Percentiles rank a stretch among this genome's conserved stretches.
These are phyloP conservation scores for Coleophoma eucalyptorum DNA, from an alignment of 2,329 filamentous ascomycete species.

Conservation along the genomic window DNA sequence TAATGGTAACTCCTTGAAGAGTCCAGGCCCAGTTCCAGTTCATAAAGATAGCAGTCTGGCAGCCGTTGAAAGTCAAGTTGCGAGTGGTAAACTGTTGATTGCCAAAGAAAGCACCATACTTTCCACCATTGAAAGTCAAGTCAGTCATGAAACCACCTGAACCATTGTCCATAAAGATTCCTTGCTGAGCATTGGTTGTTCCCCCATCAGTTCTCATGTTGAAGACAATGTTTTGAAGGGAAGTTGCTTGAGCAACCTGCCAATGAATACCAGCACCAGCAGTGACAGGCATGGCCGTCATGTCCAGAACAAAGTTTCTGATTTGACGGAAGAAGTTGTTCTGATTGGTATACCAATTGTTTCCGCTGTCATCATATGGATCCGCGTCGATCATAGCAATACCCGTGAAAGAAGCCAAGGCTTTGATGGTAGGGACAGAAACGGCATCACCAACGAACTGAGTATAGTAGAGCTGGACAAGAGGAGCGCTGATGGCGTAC, in stretches of 20 bases:
- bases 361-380: slow-evolving; percentile 68
- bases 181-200: slow-evolving; percentile 62
- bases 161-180: slow-evolving; percentile 82
- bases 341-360: slow-evolving; percentile 77
- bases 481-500: slow-evolving; percentile 75
- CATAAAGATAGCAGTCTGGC: slow-evolving; percentile 80
- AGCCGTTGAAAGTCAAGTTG: slow-evolving; percentile 78
- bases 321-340: slow-evolving; percentile 81
- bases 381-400: slow-evolving; percentile 89
- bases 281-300: slow-evolving; percentile 58
- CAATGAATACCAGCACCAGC: slow-evolving; percentile 73
- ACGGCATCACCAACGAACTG: slow-evolving; percentile 82
- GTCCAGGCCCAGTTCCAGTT: slow-evolving; percentile 92
- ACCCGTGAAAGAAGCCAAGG: slow-evolving; percentile 66
- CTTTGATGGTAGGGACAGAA: slow-evolving; percentile 71
- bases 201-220: slow-evolving; percentile 67
- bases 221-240: slow-evolving; percentile 77
- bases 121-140: slow-evolving; percentile 78
- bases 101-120: slow-evolving; percentile 73
- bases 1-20: slow-evolving; percentile 71
- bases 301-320: slow-evolving; percentile 77
- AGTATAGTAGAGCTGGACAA: slow-evolving; percentile 88
- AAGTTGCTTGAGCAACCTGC: slow-evolving; percentile 82
- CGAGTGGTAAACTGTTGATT: slow-evolving; percentile 86
- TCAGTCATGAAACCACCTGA: slow-evolving; percentile 83